Base-by-base conservation (phyloP, 495 filamentous ascomycete genomes). In the Cercophora newfieldiana region DNA sequence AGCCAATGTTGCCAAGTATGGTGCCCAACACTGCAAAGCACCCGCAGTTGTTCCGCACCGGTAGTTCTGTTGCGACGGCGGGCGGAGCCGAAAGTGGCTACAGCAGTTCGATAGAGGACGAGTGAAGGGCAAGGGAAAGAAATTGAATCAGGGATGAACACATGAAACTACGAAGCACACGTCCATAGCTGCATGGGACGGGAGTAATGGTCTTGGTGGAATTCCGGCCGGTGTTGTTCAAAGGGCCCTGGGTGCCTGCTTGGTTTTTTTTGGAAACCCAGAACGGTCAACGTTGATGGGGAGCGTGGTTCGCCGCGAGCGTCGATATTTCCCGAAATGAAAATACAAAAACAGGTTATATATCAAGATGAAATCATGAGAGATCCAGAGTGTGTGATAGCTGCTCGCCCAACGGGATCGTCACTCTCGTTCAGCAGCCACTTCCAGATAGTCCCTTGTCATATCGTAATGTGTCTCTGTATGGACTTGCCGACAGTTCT, bases 1-100 rank as follows among this genome's bases (percentile, higher is more conserved):
- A 49, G 3, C 54, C 62, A 21, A 19, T 22, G 30, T 21, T 57
- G 25, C 14, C 48, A 55, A 65, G 28, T 24, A 59, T 53, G 50
- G 50, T 7, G 50, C 54, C 66, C 24, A 59, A 59, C 69, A 49
- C 63, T 59, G 66, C 30, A 64, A 56, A 55, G 47, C 44, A 16
- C 0, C 37, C 33, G 33, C 50, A 70, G 7, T 22, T 60, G 14
- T 7, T 74, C 8, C 68, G 68, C 30, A 79, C 79, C 18, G 79
- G 72, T 21, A 81, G 81, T 56, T 81, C 77, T 21, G 79, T 69
- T 25, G 80, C 78, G 2, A 83, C 82, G 22, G 75, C 79, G 10
- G 77, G 79, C 57, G 79, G 74, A 29, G 77, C 76, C 29, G 74
- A 66, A 44, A 83, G 80, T 65, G 78, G 75, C 5, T 79, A 78